These are phyloP conservation scores for Dendrobium catenatum DNA, from an alignment of 106 monocot genomes.

Conservation along the genomic window DNA sequence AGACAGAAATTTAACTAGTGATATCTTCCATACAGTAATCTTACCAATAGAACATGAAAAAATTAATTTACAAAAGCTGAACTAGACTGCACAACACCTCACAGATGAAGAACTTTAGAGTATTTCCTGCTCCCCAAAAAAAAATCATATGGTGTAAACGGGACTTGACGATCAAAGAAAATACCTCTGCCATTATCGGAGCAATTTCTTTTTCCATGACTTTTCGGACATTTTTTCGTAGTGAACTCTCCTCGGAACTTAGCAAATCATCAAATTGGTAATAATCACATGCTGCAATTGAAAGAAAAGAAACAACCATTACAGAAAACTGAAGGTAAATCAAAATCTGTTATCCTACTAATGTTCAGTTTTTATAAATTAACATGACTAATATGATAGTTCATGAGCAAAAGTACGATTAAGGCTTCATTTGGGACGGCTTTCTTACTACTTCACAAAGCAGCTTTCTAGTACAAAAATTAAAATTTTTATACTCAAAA, in stretches of 20 bases:
- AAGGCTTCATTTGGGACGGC: too few species aligned
- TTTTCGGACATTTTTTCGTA: conserved; percentile 49
- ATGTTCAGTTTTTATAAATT: neutral
- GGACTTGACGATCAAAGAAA: neutral
- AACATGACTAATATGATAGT: neutral
- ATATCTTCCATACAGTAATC: too few species aligned
- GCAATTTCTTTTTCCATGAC: conserved; percentile 89
- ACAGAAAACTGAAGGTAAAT: neutral
- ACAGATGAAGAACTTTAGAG: neutral
- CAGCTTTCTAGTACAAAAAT: too few species aligned
- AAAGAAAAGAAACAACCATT: neutral
- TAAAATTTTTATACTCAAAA: too few species aligned
- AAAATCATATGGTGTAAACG: neutral
- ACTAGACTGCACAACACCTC: neutral
- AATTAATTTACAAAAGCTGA: neutral
- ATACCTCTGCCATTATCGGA: conserved; percentile 83
- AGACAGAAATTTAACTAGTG: too few species aligned
- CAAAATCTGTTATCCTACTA: neutral
- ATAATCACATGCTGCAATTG: conserved; percentile 62
- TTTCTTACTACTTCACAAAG: too few species aligned
- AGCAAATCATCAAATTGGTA: conserved; percentile 86
- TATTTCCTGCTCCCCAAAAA: too few species aligned
- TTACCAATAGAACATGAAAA: too few species aligned
- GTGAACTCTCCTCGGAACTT: conserved; percentile 51
- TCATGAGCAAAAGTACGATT: neutral